Base-by-base conservation (phyloP, 2,329 filamentous ascomycete species). In the Cladosporium sp. region DNA sequence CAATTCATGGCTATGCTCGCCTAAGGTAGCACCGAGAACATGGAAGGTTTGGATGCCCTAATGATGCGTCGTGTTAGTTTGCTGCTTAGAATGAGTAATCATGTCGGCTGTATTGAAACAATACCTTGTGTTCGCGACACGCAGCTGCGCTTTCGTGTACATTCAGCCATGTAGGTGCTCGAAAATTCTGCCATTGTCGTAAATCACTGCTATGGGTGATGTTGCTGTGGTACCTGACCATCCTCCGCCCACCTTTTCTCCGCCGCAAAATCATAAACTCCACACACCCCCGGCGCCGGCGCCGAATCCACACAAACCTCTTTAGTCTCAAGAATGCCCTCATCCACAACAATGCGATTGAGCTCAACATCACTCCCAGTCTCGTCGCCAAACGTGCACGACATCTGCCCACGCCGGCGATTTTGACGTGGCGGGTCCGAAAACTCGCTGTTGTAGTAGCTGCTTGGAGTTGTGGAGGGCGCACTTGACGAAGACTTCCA, bases 211-310 rank as follows among this genome's bases (percentile, higher is more conserved):
- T 47, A 47, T 15, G n/a, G 3, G 41, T 47, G 21, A 11, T 3
- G 12, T 47, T 2, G n/a, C 12, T 21, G n/a, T 21, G 41, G n/a
- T 47, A 11, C n/a, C 52, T 55, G 52, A n/a, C 34, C 14, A 1
- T 34, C 52, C 52, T 30, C n/a, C 18, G 52, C 52, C 52, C 52
- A 55, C n/a, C 52, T 55, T 30, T 55, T 55, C 52, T 55, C 52
- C 18, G 52, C 52, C 28, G 52, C 52, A 34, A 32, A 34, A 34
- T 55, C 52, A 34, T 55, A 55, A 4, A 32, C 52, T n/a, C 18
- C 28, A 34, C 30, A 24, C 28, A 24, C 52, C 1, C 18, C 52
- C 1, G 55, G 55, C 4, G 32, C 34, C 14, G 55, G 55, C 18
- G 32, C 34, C 34, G 34, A 41, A 28, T 58, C 34, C 6, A 58